A percentile compares a stretch with the other conserved stretches of the same genome.
Evolutionary conservation across 805 yeast genomes (phyloP).

Genomic region (Brettanomyces custersianus): DNA sequence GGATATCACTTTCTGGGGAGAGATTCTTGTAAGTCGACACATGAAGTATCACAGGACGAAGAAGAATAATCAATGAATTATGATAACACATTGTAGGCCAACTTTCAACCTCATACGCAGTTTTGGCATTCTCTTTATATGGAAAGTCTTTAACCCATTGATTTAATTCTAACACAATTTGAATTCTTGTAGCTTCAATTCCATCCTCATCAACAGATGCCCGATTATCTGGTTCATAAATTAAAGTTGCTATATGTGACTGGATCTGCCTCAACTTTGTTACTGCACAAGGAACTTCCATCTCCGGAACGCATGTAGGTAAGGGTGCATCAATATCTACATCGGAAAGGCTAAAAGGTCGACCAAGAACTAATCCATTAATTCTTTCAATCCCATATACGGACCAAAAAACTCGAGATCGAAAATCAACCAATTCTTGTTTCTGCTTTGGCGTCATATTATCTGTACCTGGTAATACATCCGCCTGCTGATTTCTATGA

Average conservation of each 20-base stretch:
- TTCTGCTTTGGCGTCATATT: background rate
- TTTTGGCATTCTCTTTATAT: slow-evolving; percentile 14
- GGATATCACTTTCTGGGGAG: slow-evolving; percentile 15
- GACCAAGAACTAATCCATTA: slow-evolving; percentile 25
- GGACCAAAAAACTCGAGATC: slow-evolving; percentile 26
- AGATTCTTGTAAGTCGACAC: slow-evolving; percentile 11
- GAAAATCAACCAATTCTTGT: slow-evolving; percentile 11
- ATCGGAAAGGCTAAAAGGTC: slow-evolving; percentile 30
- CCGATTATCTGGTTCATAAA: slow-evolving; percentile 21
- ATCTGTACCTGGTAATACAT: background rate
- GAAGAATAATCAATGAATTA: slow-evolving; percentile 23
- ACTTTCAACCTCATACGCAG: slow-evolving; percentile 24
- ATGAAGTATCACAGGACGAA: slow-evolving; percentile 24
- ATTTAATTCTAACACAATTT: slow-evolving; percentile 24
- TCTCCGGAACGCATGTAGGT: slow-evolving; percentile 15
- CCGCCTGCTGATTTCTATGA: slow-evolving; percentile 18
- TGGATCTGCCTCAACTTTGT: slow-evolving; percentile 25
- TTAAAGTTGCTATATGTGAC: slow-evolving; percentile 25
- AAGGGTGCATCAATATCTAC: slow-evolving; percentile 25
- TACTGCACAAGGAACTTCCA: slow-evolving; percentile 22
- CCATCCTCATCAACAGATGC: slow-evolving; percentile 14
- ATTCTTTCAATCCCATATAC: slow-evolving; percentile 28
- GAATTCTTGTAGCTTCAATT: slow-evolving; percentile 21
- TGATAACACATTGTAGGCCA: slow-evolving; percentile 28
- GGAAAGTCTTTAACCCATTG: slow-evolving; percentile 27